Base-by-base conservation (phyloP, 306 rosid species). In the Prunus salicina region DNA sequence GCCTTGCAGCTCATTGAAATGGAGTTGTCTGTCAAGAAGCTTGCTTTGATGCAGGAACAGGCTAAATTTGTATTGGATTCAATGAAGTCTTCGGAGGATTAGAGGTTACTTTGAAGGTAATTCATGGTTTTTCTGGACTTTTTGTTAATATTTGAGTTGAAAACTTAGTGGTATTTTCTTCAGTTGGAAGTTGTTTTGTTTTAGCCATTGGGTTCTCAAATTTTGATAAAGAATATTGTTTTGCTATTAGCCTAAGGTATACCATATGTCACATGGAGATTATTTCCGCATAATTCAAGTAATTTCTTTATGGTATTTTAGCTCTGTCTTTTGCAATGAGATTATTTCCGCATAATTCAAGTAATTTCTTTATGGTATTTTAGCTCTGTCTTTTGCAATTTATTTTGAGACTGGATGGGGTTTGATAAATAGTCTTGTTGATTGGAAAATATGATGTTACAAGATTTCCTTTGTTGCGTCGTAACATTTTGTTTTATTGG, bases 41-140 rank as follows among this genome's bases (percentile, higher is more conserved):
- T 65, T n/a, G 83, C 76, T 1, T 78, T 84, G 76, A 45, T 72
- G 64, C 78, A 56, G 15, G 88, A 86, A 22, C 81, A 77, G 50
- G 66, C 76, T 66, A 80, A 69, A 43, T 53, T 80, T 43, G 27
- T 78, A 51, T 46, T 84, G 73, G 86, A 79, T 57, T 64, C 79
- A 0, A 53, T 76, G 71, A 79, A 83, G 64, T 61, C 83, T 4
- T 10, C 16, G 25, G 62, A 12, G 68, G 49, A 55, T 50, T 81
- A 71, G 80, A 50, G 24, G 25, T 57, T 34, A 79, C 53, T 30
- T 51, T 61, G 38, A 1, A 67, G 73, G 69, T 74, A 81, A 41
- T 52, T 62, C 9, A 3, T 57, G 52, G 43, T 22, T n/a, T 66
- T 34, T 20, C 12, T 34, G 66, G 62, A 56, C 63, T 76, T 76